Conservation (phyloP, 192 early-diverging fungal species). For the Umbelopsis ramanniana region DNA sequence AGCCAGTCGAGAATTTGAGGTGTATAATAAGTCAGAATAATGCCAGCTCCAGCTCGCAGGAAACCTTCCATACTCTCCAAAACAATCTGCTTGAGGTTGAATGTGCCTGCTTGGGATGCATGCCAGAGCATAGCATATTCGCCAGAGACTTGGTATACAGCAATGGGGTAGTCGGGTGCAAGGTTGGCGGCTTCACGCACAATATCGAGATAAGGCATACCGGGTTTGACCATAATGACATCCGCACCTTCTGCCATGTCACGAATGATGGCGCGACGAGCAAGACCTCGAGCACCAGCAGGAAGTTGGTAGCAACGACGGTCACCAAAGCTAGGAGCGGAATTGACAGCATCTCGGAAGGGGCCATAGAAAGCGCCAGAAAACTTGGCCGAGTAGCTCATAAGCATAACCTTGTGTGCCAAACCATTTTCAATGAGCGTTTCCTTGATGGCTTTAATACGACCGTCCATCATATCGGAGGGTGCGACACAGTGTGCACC, state of each 20-base stretch:
- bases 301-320: constrained; percentile 96
- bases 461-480: constrained; percentile 98
- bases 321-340: constrained; percentile 90
- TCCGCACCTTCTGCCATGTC: constrained; percentile 96
- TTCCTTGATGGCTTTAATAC: constrained; percentile 93
- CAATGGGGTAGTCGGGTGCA: constrained; percentile 86
- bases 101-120: constrained; percentile 81
- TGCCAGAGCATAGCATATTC: constrained; percentile 88
- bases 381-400: constrained; percentile 98
- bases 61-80: constrained; percentile 84
- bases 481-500: constrained; percentile 93
- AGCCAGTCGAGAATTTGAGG: constrained; percentile 94
- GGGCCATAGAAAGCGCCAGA: constrained; percentile 95
- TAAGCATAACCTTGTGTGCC: constrained; percentile 81
- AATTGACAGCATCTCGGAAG: constrained; percentile 95
- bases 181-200: constrained; percentile 82
- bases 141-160: constrained; percentile 95
- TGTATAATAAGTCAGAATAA: constrained; percentile 97
- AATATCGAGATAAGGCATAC: constrained; percentile 93
- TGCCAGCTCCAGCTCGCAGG: constrained; percentile 87
- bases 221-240: constrained; percentile 98
- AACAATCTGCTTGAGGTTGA: constrained; percentile 83
- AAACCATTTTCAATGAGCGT: constrained; percentile 74
- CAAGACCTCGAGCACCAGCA: constrained; percentile 84
- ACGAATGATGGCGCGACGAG: constrained; percentile 83